Conservation (phyloP, 2,329 filamentous ascomycete genomes). For the Metarhizium album region DNA sequence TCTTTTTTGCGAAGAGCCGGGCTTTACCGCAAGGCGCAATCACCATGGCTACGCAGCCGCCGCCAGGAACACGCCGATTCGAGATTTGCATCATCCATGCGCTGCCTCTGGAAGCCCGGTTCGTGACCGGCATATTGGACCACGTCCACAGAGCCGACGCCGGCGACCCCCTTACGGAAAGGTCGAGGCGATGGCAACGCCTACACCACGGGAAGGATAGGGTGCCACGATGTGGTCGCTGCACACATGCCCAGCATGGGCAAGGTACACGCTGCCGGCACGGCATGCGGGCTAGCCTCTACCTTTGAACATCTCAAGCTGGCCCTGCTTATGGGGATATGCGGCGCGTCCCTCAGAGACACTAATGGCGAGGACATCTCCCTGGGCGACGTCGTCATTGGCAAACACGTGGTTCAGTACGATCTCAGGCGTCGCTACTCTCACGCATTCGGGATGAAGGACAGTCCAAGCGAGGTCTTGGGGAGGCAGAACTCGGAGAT, state of each 20-base stretch:
- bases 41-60: no score
- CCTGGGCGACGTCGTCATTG: not conserved
- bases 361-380: not conserved
- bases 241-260: not conserved
- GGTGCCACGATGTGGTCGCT: not conserved
- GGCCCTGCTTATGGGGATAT: not conserved
- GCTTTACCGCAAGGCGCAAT: no score
- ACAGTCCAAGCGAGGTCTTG: not conserved
- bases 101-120: no score
- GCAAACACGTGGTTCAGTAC: not conserved
- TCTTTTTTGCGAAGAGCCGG: no score
- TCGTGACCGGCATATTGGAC: no score
- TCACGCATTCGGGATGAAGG: not conserved
- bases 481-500: not conserved
- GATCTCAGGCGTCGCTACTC: not conserved
- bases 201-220: not conserved
- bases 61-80: no score
- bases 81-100: no score
- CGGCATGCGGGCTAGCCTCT: not conserved
- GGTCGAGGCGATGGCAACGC: not conserved
- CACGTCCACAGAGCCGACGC: no score
- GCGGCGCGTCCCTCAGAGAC: constrained; percentile 8
- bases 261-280: not conserved
- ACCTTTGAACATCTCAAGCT: not conserved
- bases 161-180: no score